Base-by-base conservation (phyloP, 768 basidiomycete genomes). In the Tulasnella sp. region DNA sequence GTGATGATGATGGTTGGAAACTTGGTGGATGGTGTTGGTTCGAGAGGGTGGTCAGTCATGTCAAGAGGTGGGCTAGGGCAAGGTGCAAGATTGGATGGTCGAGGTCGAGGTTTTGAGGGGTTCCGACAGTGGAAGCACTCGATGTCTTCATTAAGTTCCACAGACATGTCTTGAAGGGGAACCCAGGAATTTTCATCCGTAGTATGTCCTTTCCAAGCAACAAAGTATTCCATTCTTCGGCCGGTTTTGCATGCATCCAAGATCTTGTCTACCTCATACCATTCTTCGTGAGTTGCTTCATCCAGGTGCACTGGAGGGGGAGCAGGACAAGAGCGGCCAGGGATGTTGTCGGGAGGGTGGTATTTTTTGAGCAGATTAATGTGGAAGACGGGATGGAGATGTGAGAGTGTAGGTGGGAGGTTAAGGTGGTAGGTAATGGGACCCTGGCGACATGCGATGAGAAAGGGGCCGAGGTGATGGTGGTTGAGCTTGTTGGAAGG, bases 401-500 rank as follows among this genome's bases (percentile, higher is more conserved):
- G 52, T 6, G 9, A 31, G 8, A 52, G 11, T 9, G 15, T 7
- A 17, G 11, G 54, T 12, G 48, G 54, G 6, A 57, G 46, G 15
- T 49, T 29, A 17, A 57, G 21, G 9, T 23, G 25, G 54, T 59
- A 32, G 11, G 37, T 34, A 35, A 31, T 12, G 15, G 12, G n/a
- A n/a, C n/a, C n/a, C n/a, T n/a, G n/a, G n/a, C n/a, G n/a, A n/a
- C 23, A 12, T n/a, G 17, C 31, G 9, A 11, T 29, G 21, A 31
- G 39, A 48, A 49, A 70, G 2, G 68, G 70, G 5, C 69, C 68
- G 4, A 72, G 65, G 8, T 62, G 62, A 7, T 62, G 61, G 50
- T 70, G 63, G 35, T 70, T 67, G 37, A 76, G 71, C 61, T 75
- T 75, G 32, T 64, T 49, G 2, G 71, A 69, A 2, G 73, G 73